phyloP scores from a whole-genome alignment of 2,329 filamentous ascomycete genomes.

The Aspergillus felis region DNA sequence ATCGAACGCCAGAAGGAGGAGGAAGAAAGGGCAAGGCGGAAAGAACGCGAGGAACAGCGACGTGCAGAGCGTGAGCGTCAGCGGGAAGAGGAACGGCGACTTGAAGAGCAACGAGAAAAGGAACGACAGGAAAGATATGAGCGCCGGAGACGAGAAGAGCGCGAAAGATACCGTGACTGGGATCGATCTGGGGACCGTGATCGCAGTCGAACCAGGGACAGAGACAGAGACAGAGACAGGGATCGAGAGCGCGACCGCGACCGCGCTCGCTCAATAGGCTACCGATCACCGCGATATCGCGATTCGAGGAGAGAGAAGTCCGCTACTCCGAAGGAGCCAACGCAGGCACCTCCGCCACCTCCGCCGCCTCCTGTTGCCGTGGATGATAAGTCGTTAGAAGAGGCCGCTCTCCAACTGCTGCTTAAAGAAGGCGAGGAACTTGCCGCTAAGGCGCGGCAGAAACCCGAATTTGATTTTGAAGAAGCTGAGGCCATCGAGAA shows the following conservation, averaged over 20 bases:
- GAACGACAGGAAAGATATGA: slow-evolving; percentile 47
- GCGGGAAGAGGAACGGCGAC: slow-evolving; percentile 50
- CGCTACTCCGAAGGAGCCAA: slow-evolving; percentile 30
- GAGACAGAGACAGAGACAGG: slow-evolving; percentile 20
- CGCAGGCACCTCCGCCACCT: slow-evolving; percentile 21
- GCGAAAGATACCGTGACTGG: slow-evolving; percentile 43
- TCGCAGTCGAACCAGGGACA: slow-evolving; percentile 34
- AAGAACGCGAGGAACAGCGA: slow-evolving; percentile 47
- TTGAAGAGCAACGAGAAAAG: slow-evolving; percentile 51
- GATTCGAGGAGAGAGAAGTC: slow-evolving; percentile 32
- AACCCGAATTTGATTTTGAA: slow-evolving; percentile 51
- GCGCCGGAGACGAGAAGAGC: slow-evolving; percentile 42
- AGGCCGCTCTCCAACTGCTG: slow-evolving; percentile 51
- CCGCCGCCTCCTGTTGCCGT: slow-evolving; percentile 30
- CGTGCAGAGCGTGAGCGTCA: slow-evolving; percentile 49
- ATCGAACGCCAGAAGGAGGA: slow-evolving; percentile 42
- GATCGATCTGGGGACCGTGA: slow-evolving; percentile 32
- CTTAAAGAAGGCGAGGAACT: slow-evolving; percentile 53
- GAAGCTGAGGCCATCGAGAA: slow-evolving; percentile 42
- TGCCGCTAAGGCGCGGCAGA: slow-evolving; percentile 48
- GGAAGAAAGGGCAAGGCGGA: slow-evolving; percentile 47
- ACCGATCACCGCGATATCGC: slow-evolving; percentile 28
- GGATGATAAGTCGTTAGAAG: slow-evolving; percentile 53
- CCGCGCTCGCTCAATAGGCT: slow-evolving; percentile 28
- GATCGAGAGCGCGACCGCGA: slow-evolving; percentile 26